Percentiles rank a stretch among this genome's conserved stretches.
phyloP scores from a whole-genome alignment of 371 early-diverging fungal species.

The Mucor ambiguus region DNA sequence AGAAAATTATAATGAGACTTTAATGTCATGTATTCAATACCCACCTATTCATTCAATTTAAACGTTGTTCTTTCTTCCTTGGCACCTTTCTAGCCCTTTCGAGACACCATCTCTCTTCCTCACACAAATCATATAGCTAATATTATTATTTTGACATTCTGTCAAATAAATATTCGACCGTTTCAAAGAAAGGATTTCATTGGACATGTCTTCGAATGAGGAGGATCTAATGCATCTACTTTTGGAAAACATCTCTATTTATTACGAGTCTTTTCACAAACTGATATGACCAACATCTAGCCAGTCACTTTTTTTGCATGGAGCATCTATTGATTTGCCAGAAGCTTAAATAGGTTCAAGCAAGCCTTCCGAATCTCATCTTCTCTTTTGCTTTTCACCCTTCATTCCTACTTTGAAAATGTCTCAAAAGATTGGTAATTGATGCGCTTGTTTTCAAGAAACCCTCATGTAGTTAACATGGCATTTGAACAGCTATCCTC shows the following conservation, averaged over 20 bases:
- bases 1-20: not conserved
- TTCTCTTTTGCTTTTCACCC: slow-evolving; percentile 4
- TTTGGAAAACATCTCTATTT: not conserved
- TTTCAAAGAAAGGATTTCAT: not conserved
- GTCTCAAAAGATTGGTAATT: slow-evolving; percentile 41
- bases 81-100: not conserved
- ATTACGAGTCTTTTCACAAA: not conserved
- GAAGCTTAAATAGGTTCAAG: not conserved
- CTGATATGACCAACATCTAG: slow-evolving; percentile 21
- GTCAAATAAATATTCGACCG: not conserved
- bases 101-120: no score
- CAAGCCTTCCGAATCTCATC: not conserved
- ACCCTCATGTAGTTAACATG: not conserved
- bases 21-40: not conserved
- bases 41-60: not conserved
- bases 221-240: not conserved
- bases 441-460: not conserved
- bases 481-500: slow-evolving; percentile 72
- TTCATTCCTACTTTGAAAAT: slow-evolving; percentile 14
- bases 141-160: not conserved
- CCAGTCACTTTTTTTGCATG: slow-evolving; percentile 22
- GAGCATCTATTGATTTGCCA: not conserved
- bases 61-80: not conserved
- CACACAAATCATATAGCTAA: not conserved
- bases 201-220: not conserved